Evolutionary conservation across 2,329 filamentous ascomycete genomes (phyloP).

Genomic region (Phaeophleospora eucalypticola): DNA sequence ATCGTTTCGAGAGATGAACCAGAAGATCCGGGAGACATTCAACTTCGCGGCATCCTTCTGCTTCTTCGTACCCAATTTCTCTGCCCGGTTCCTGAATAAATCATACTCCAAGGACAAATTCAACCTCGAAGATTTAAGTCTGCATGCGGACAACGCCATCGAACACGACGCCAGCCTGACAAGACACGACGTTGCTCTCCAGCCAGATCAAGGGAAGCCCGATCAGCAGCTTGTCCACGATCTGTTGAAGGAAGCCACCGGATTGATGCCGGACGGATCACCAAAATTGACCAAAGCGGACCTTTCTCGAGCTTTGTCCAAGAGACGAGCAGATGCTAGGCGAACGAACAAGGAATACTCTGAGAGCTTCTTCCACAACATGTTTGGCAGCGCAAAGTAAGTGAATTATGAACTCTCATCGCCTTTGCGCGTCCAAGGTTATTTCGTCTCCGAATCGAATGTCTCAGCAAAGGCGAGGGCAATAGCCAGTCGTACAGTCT

Average conservation of each 20-base stretch:
- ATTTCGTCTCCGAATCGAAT: no score
- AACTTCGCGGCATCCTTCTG: conserved; percentile 30
- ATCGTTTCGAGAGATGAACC: conserved; percentile 24
- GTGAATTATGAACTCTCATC: conserved; percentile 1
- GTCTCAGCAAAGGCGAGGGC: no score
- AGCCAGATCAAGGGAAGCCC: conserved; percentile 37
- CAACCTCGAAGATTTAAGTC: conserved; percentile 25
- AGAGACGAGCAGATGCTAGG: conserved; percentile 34
- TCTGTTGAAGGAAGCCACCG: conserved; percentile 35
- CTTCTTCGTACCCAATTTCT: conserved; percentile 29
- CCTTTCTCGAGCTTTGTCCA: conserved; percentile 33
- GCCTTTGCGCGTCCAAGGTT: no score
- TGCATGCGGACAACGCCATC: conserved; percentile 26
- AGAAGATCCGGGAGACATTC: conserved; percentile 26
- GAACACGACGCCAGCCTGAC: conserved; percentile 30
- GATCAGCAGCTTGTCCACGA: conserved; percentile 36
- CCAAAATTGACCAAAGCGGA: conserved; percentile 35
- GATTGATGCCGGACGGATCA: conserved; percentile 32
- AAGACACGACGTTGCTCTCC: conserved; percentile 34
- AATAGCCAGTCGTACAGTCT: no score
- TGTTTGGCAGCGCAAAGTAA: conserved; percentile 38
- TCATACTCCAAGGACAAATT: conserved; percentile 27
- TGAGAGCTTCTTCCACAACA: conserved; percentile 34
- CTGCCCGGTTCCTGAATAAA: conserved; percentile 26
- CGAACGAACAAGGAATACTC: conserved; percentile 35